Percentiles rank a stretch among this genome's conserved stretches.
These are phyloP conservation scores for Calocera cornea DNA, from an alignment of 768 basidiomycete species.

Conservation along the genomic window DNA sequence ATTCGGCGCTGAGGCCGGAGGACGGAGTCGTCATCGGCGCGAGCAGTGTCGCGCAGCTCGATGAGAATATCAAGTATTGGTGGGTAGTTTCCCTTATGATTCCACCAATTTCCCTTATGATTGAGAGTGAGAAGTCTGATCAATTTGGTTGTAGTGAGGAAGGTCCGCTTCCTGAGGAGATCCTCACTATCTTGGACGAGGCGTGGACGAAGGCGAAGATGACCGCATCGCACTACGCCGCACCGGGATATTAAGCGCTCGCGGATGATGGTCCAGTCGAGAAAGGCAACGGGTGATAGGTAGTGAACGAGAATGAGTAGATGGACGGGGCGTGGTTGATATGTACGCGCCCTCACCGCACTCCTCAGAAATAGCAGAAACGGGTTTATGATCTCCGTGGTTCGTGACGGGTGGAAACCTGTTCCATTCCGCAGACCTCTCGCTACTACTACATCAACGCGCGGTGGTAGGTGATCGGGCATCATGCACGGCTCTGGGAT, in stretches of 20 bases:
- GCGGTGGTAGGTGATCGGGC: no score
- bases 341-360: no score
- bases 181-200: constrained; percentile 39
- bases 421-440: background rate
- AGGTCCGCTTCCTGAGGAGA: constrained; percentile 40
- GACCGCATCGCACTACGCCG: constrained; percentile 16
- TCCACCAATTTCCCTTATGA: background rate
- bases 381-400: no score
- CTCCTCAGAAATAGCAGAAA: no score
- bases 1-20: constrained; percentile 31
- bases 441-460: background rate
- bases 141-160: constrained; percentile 26
- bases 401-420: background rate
- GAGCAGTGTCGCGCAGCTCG: constrained; percentile 32
- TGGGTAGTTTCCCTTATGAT: background rate
- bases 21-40: constrained; percentile 41
- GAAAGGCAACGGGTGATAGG: no score
- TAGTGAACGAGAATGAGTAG: no score
- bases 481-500: no score
- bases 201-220: constrained; percentile 30
- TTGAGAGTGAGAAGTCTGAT: background rate
- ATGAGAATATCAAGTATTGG: constrained; percentile 33
- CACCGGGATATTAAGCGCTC: background rate
- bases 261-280: background rate
- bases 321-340: background rate